Base-by-base conservation (phyloP, 2,329 filamentous ascomycete genomes). In the Penicillium rolfsii region DNA sequence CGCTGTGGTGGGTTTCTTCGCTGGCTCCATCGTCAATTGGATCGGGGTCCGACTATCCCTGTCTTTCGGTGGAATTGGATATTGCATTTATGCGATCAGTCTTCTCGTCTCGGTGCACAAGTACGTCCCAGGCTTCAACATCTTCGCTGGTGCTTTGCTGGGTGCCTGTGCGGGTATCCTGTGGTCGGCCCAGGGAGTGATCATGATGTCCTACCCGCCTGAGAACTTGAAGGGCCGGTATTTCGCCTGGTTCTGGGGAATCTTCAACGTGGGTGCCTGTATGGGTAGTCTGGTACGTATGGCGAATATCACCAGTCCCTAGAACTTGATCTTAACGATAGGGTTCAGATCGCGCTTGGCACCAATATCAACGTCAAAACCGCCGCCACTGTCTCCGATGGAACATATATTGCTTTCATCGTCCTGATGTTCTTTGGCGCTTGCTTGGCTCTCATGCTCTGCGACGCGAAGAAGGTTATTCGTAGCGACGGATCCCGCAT, bases 371-470 rank as follows among this genome's bases (percentile, higher is more conserved):
- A 48, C 45, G 24, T 48, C 45, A 48, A 30, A 30, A 3, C 5
- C 14, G 45, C 45, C 1, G 45, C 45, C 96, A 64, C 62, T n/a
- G 78, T 81, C 50, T 73, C 69, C 26, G 88, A 93, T 68, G 91
- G 90, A 58, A 95, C 91, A 12, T 95, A 95, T 71, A 86, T 92
- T 58, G 91, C 87, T 41, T 93, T 95, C 79, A 87, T 95, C 60
- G 83, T 93, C 16, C 86, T 95, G 67, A 94, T 91, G 79, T 80
- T 89, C 61, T 64, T 84, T 52, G 91, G 91, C 55, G 89, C 89
- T 60, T 65, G 85, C 14, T 79, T 95, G 1, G 85, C 89, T 14
- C 84, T 90, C 65, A 80, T 83, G 49, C 83, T 95, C 7, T 87
- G 87, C 73, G 85, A 93, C 69, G 89, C 90, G 24, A 83, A 83